phyloP scores from a whole-genome alignment of 495 filamentous ascomycete species.

The Viridothelium virens region DNA sequence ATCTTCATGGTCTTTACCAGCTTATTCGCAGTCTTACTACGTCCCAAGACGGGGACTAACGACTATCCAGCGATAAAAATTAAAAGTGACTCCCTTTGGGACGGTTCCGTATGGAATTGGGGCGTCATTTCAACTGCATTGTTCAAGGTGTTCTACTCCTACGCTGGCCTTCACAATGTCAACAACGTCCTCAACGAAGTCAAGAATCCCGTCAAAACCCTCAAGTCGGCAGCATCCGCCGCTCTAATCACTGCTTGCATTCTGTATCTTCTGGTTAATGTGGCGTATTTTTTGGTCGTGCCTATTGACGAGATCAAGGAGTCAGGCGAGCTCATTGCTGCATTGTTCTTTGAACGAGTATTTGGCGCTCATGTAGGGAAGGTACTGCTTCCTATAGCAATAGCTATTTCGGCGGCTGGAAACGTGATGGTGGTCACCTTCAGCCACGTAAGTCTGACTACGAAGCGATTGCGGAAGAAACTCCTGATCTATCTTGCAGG shows the following conservation, averaged over 20 bases:
- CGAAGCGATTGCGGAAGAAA: neutral
- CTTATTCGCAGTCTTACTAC: conserved; percentile 29
- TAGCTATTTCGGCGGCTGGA: conserved; percentile 60
- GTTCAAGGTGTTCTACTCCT: conserved; percentile 69
- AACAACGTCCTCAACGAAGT: conserved; percentile 77
- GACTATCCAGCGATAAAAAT: conserved; percentile 13
- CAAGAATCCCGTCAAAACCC: conserved; percentile 56
- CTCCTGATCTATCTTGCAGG: conserved; percentile 37
- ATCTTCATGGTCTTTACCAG: conserved; percentile 40
- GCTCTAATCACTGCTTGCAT: conserved; percentile 54
- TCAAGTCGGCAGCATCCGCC: conserved; percentile 55
- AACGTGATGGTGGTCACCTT: conserved; percentile 77
- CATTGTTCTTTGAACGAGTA: conserved; percentile 58
- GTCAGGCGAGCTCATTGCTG: conserved; percentile 60
- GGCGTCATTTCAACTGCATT: conserved; percentile 52
- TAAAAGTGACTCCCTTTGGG: conserved; percentile 41
- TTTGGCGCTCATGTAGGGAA: conserved; percentile 54
- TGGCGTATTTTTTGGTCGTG: conserved; percentile 62
- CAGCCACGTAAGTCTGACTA: conserved; percentile 13
- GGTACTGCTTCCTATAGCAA: conserved; percentile 52
- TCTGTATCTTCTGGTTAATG: conserved; percentile 61
- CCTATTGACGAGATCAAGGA: conserved; percentile 60
- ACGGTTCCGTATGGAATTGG: conserved; percentile 50
- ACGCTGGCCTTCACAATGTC: conserved; percentile 57
- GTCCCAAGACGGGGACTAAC: conserved; percentile 18